Base-by-base conservation (phyloP, 805 yeast genomes). In the Candida cerambycidarum region DNA sequence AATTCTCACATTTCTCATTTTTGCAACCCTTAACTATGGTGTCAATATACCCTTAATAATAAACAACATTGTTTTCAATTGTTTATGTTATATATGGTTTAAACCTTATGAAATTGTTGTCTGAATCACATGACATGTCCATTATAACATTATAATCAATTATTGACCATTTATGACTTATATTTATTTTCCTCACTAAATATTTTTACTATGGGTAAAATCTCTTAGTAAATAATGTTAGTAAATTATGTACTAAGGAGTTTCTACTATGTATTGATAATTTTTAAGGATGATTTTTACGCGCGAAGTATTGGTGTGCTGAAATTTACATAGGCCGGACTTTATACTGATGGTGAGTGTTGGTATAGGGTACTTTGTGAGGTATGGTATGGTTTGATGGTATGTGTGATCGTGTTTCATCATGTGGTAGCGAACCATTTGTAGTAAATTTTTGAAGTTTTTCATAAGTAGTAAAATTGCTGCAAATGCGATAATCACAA, bases 271-370 rank as follows among this genome's bases (percentile, higher is more conserved):
- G 42, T 39, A 32, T 32, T 39, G 42, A 39, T 39, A 24, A 23
- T 39, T 30, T 29, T 39, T 39, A 39, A 17, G 31, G 43, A 29
- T 43, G 46, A 41, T 29, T 39, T 29, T 42, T 50, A 50, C 53
- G 41, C 53, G 42, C 38, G 32, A 29, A 15, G 15, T 16, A 2
- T 4, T 15, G 6, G n/a, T 17, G 38, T 6, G 13, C 38, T 35
- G 30, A 35, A 18, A 23, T 24, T 35, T 35, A 39, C 37, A 28
- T 37, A 38, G 29, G 31, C 23, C 17, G 5, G 17, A 14, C 33
- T 38, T 27, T 25, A 41, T 41, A 12, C 15, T 28, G 6, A 8
- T 30, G n/a, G 8, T 21, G 23, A 21, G 23, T n/a, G n/a, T n/a
- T n/a, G n/a, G n/a, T n/a, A n/a, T n/a, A n/a, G n/a, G n/a, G n/a